Base-by-base conservation (phyloP, 805 yeast genomes). In the Lachancea fermentati region DNA sequence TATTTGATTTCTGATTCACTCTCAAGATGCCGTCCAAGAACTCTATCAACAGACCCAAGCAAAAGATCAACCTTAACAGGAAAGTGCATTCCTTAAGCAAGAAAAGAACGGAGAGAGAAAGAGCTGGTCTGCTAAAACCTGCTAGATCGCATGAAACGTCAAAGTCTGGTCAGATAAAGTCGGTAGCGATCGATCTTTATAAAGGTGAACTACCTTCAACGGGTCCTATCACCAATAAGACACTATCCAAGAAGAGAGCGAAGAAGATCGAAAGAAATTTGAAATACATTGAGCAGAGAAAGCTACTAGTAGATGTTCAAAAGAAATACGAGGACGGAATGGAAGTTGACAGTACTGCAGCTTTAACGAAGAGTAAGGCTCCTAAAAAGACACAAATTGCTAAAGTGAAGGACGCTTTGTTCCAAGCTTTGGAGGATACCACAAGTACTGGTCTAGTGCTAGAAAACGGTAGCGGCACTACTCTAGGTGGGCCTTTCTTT, bases 201-300 rank as follows among this genome's bases (percentile, higher is more conserved):
- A 62, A 61, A 19, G 65, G 66, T 36, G 58, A 42, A 26, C 41
- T 51, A 5, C 42, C 22, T 34, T 32, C 44, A 29, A 41, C 36
- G 28, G 51, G 50, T 32, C 44, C 44, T 3, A 14, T 65, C 12
- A 80, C 85, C 25, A 81, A 78, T 35, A 70, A 66, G 37, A 75
- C 87, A 0, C 65, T 86, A 36, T 81, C 94, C 22, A 84, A 78
- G 54, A 87, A 87, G 67, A 78, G 84, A 64, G 76, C 83, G 32
- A 74, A 80, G 65, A 87, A 87, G 65, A 71, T 85, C 49, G 84
- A 78, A 55, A 76, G 96, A 72, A 87, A 87, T 58, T 71, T 76
- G 58, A 80, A 78, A 57, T 85, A 86, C 61, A 71, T 77, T 28
- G 78, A 72, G 43, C 74, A 75, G 47, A 76, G 88, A 68, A 68